Evolutionary conservation across 163 green algal species (phyloP), one percentile per base, ranked within the genome.

Genomic region (Scenedesmus sp.): DNA sequence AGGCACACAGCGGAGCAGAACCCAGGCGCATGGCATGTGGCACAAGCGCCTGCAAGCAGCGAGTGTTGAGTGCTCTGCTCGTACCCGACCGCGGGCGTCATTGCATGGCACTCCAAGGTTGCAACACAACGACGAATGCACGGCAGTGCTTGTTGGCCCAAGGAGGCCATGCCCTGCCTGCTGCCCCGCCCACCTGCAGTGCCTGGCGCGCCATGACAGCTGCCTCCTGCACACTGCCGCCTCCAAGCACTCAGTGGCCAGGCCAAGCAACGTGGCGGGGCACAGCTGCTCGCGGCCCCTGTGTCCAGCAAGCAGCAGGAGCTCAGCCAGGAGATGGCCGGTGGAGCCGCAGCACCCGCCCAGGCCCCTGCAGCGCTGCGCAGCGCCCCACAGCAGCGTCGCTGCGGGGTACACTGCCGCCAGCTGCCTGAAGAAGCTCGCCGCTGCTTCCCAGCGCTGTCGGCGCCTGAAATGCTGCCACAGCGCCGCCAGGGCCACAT

Each of bases 391-490:
- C 81, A 76, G 78, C 51, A 91, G 78, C 70, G 87, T 44, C 40
- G 87, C 87, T 40, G 76, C 56, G 7, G 44, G 33, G 87, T 83
- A 92, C 59, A 88, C 70, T 12, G 35, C n/a, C 22, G 46, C 33
- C n/a, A 90, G 53, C 53, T 68, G 78, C 0, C 81, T 80, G 72
- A 96, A 96, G 49, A 95, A 96, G 20, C 68, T 59, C 30, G 93
- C 79, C 15, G 94, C 94, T 7, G 88, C 91, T 26, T 73, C 42
- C 94, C 94, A 96, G 72, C 91, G 91, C 88, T 94, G 91, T 33
- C 90, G 76, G 2, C 87, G 86, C 9, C 90, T 42, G 72, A 95
- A 93, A 90, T 95, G 92, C 83, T 95, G 93, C 88, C 93, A 92
- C 70, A 96, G 40, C 12, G 90, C 91, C 79, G 81, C 89, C 51